Evolutionary conservation across 2,329 filamentous ascomycete species (phyloP).

Genomic region (Sclerotinia borealis): DNA sequence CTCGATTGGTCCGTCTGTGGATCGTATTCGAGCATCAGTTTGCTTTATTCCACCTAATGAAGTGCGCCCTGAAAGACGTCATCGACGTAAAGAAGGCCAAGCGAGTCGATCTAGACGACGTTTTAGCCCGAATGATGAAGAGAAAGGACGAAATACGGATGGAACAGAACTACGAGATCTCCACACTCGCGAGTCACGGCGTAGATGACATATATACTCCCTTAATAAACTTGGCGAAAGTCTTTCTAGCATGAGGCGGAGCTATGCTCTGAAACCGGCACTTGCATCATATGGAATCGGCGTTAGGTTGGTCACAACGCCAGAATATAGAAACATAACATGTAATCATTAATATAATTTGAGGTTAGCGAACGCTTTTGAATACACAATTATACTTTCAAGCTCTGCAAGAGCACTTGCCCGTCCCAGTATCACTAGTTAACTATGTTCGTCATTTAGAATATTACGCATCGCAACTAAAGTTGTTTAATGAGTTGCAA

Average conservation of each 20-base stretch:
- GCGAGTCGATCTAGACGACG: neutral
- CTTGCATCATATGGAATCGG: neutral
- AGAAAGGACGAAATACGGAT: constrained; percentile 3
- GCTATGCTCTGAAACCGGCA: neutral
- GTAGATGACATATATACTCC: neutral
- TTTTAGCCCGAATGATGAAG: neutral
- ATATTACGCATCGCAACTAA: neutral
- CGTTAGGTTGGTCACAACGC: neutral
- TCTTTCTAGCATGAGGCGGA: neutral
- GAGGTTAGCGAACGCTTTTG: neutral
- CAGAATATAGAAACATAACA: constrained; percentile 1
- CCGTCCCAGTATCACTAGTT: neutral
- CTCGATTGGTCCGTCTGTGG: constrained; percentile 56
- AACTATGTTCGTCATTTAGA: neutral
- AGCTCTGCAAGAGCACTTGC: neutral
- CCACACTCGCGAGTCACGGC: neutral
- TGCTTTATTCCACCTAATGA: constrained; percentile 14
- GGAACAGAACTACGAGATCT: constrained; percentile 13
- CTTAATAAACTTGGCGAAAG: neutral
- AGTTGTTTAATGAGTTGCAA: neutral
- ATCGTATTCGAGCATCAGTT: constrained; percentile 41
- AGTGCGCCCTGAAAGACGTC: neutral
- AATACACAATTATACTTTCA: neutral
- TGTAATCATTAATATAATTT: constrained; percentile 3
- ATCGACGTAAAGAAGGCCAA: neutral